A percentile compares a stretch with the other conserved stretches of the same genome.
Evolutionary conservation across 148 eudicot species (phyloP).

Genomic region (Pouteria glomerata): DNA sequence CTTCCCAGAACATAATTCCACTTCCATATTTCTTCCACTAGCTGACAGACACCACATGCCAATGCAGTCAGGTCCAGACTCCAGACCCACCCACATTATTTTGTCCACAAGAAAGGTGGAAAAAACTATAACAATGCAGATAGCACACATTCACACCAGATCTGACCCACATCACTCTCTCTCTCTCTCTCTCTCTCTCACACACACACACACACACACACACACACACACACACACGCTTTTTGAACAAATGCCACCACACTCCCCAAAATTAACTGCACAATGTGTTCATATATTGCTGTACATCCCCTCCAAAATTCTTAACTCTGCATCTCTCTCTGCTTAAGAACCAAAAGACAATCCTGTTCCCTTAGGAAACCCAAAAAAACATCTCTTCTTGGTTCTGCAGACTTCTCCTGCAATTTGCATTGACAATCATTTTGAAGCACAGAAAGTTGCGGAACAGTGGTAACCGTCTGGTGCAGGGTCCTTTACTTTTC

Average conservation of each 20-base stretch:
- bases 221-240: neutral
- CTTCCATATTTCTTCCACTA: slow-evolving; percentile 25
- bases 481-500: slow-evolving; percentile 12
- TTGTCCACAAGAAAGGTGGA: slow-evolving; percentile 45
- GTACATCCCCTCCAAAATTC: slow-evolving; percentile 16
- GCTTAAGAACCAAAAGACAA: slow-evolving; percentile 30
- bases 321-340: slow-evolving; percentile 22
- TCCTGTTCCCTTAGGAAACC: slow-evolving; percentile 11
- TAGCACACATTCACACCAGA: slow-evolving; percentile 18
- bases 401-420: slow-evolving; percentile 26
- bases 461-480: slow-evolving; percentile 10
- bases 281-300: slow-evolving; percentile 3
- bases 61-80: slow-evolving; percentile 45
- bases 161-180: slow-evolving; percentile 6
- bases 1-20: slow-evolving; percentile 29
- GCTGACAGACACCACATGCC: slow-evolving; percentile 77
- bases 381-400: slow-evolving; percentile 32
- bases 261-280: slow-evolving; percentile 2
- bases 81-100: slow-evolving; percentile 49
- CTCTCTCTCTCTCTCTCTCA: slow-evolving; percentile 11
- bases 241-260: neutral
- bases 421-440: neutral
- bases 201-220: slow-evolving; percentile 14
- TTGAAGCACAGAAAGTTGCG: slow-evolving; percentile 7
- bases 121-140: slow-evolving; percentile 25